These are phyloP conservation scores for Gossypium laxum DNA, from an alignment of 441 rosid species.

Conservation along the genomic window DNA sequence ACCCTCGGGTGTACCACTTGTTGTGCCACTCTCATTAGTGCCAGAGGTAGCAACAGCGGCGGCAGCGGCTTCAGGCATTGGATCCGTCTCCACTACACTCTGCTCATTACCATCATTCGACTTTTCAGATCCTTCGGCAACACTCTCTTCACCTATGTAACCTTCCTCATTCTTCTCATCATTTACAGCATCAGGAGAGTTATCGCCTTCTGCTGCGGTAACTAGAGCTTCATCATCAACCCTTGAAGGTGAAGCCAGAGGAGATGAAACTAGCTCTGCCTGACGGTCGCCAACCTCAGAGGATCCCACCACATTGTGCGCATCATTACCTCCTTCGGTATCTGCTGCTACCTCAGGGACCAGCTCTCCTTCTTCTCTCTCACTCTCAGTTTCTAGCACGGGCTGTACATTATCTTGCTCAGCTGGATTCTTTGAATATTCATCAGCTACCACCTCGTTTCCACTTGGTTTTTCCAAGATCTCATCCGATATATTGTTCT, in stretches of 20 bases:
- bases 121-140: conserved; percentile 52
- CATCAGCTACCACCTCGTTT: conserved; percentile 34
- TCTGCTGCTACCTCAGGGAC: conserved; percentile 52
- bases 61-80: conserved; percentile 27
- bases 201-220: conserved; percentile 39
- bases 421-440: conserved; percentile 36
- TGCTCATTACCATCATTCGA: conserved; percentile 37
- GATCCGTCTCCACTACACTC: conserved; percentile 32
- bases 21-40: conserved; percentile 14
- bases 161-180: conserved; percentile 66
- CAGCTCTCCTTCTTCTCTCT: conserved; percentile 88
- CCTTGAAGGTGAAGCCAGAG: conserved; percentile 57
- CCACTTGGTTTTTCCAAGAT: conserved; percentile 40
- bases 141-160: conserved; percentile 38
- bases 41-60: conserved; percentile 15
- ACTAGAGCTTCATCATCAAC: conserved; percentile 37
- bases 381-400: conserved; percentile 40
- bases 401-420: conserved; percentile 42
- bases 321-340: conserved; percentile 42
- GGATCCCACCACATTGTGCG: conserved; percentile 29
- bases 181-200: conserved; percentile 36
- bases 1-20: conserved; percentile 21
- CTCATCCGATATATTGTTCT: conserved; percentile 34
- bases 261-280: conserved; percentile 35
- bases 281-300: conserved; percentile 50